Evolutionary conservation across 176 grass and related monocot species (phyloP).

Genomic region (Stipa capillata): DNA sequence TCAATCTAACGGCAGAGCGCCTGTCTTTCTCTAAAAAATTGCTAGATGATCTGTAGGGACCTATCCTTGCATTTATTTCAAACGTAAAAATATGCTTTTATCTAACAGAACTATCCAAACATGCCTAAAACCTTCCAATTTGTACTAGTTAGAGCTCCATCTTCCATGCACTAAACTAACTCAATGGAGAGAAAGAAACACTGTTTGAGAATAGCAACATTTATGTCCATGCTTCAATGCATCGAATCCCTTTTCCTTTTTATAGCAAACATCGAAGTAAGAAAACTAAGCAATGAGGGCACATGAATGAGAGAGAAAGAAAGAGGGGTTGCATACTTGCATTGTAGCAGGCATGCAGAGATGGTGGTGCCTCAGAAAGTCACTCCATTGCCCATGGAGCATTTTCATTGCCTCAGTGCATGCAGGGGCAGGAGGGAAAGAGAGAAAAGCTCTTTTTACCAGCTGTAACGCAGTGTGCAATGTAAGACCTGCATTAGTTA

Average conservation of each 20-base stretch:
- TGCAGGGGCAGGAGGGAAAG: conserved; percentile 21
- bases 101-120: neutral
- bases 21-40: no score
- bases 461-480: conserved; percentile 49
- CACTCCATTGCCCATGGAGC: conserved; percentile 50
- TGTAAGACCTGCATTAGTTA: conserved; percentile 54
- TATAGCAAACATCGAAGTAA: conserved; percentile 34
- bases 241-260: neutral
- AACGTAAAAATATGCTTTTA: neutral
- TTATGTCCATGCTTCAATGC: conserved; percentile 18
- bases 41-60: no score
- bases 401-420: conserved; percentile 47
- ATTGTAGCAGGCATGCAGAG: conserved; percentile 6
- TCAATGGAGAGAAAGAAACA: neutral
- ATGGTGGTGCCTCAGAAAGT: conserved; percentile 32
- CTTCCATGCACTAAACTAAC: neutral
- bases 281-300: conserved; percentile 24
- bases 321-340: neutral
- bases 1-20: no score
- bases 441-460: conserved; percentile 49
- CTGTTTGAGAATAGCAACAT: conserved; percentile 4
- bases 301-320: conserved; percentile 25
- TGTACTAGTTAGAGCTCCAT: neutral
- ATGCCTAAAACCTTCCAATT: neutral
- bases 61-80: no score